Conservation (phyloP, 768 basidiomycete species). For the Rhizopogon roseolus region DNA sequence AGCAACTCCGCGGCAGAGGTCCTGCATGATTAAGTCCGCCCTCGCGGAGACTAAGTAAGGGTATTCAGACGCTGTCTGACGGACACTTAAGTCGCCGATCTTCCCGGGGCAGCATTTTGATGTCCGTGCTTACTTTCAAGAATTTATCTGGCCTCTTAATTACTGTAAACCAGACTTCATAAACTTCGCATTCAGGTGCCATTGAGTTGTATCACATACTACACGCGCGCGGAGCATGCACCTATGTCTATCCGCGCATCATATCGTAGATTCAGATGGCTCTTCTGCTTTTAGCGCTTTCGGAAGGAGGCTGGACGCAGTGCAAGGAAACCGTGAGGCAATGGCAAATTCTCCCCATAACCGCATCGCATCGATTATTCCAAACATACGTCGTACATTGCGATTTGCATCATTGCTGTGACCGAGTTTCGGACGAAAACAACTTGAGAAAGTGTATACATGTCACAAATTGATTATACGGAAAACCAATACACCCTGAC, state of each 20-base stretch:
- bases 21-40: constrained; percentile 20
- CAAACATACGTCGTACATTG: neutral
- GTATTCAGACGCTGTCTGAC: neutral
- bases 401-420: too few relatives aligned
- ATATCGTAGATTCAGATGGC: neutral
- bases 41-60: constrained; percentile 24
- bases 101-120: neutral
- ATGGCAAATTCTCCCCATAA: neutral
- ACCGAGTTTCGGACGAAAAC: neutral
- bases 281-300: neutral
- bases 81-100: neutral
- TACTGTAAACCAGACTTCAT: neutral
- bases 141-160: neutral
- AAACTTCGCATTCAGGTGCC: neutral
- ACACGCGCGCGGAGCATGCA: neutral
- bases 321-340: neutral
- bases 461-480: neutral
- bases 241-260: neutral
- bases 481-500: neutral
- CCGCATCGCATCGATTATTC: neutral
- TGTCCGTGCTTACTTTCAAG: neutral
- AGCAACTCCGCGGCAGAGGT: constrained; percentile 26
- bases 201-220: neutral
- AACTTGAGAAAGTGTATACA: neutral
- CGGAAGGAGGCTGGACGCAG: neutral